A percentile compares a stretch with the other conserved stretches of the same genome.
phyloP scores from a whole-genome alignment of 208 protist species.

The Endotrypanum monterogeii region DNA sequence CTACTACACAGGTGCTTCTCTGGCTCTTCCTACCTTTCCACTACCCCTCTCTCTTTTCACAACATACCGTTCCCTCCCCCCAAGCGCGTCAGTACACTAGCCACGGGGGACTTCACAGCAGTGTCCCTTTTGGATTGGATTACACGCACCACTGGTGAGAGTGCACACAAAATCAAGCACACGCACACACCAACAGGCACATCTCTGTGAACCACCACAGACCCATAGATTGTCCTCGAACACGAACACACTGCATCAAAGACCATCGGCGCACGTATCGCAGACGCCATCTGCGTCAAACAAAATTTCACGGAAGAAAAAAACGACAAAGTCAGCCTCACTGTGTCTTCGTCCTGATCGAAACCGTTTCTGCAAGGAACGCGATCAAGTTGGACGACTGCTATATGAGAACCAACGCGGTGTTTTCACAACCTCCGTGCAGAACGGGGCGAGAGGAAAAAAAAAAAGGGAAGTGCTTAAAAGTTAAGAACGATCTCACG shows the following conservation, averaged over 20 bases:
- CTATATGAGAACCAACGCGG: neutral
- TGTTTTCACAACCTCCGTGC: neutral
- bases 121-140: neutral
- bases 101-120: neutral
- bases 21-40: neutral
- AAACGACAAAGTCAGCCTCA: neutral
- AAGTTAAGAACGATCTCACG: constrained; percentile 22
- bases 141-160: neutral
- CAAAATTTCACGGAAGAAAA: neutral
- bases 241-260: neutral
- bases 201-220: neutral
- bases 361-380: neutral
- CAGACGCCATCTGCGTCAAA: neutral
- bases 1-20: neutral
- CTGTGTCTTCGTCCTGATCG: neutral
- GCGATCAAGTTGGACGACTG: neutral
- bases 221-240: neutral
- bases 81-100: neutral
- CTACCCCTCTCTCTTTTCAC: neutral
- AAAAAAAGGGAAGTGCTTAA: neutral
- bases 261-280: neutral
- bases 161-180: neutral
- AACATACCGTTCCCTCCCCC: neutral
- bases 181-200: neutral
- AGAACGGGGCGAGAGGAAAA: neutral